These are phyloP conservation scores for Botrytis galanthina DNA, from an alignment of 2,329 filamentous ascomycete species.

Conservation along the genomic window DNA sequence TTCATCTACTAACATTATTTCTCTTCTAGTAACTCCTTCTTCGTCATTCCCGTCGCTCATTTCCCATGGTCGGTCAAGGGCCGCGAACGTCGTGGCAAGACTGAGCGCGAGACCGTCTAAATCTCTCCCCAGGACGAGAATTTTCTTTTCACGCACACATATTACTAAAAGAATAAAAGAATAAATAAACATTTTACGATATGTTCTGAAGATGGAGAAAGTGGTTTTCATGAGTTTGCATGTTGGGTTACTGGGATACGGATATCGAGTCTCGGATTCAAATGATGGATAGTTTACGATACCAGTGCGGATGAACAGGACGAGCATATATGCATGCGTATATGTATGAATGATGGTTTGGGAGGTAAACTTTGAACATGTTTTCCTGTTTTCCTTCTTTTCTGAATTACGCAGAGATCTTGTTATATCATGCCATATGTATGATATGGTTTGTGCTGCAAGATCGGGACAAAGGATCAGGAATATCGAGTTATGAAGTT, in stretches of 20 bases:
- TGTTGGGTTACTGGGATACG: neutral
- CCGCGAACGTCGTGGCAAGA: constrained; percentile 56
- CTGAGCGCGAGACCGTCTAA: constrained; percentile 40
- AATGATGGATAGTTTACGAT: neutral
- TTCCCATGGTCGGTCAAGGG: constrained; percentile 91
- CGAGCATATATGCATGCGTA: neutral
- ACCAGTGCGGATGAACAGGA: neutral
- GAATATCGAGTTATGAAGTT: no score
- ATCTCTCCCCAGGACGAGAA: neutral
- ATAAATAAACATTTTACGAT: neutral
- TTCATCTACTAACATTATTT: constrained; percentile 38
- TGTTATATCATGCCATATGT: no score
- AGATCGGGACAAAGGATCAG: no score
- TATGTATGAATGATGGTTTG: neutral
- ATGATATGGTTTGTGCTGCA: no score
- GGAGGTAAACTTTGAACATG: no score
- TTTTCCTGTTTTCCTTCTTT: no score
- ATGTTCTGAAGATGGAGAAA: neutral
- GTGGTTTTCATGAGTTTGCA: neutral
- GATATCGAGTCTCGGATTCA: no score
- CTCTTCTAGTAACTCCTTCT: constrained; percentile 71
- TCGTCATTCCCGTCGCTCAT: constrained; percentile 87
- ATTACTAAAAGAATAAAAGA: neutral
- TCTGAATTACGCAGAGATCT: no score
- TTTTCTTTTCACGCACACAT: neutral